A percentile compares a stretch with the other conserved stretches of the same genome.
Conservation (phyloP, 805 yeast genomes). For the Ogataea sp. region DNA sequence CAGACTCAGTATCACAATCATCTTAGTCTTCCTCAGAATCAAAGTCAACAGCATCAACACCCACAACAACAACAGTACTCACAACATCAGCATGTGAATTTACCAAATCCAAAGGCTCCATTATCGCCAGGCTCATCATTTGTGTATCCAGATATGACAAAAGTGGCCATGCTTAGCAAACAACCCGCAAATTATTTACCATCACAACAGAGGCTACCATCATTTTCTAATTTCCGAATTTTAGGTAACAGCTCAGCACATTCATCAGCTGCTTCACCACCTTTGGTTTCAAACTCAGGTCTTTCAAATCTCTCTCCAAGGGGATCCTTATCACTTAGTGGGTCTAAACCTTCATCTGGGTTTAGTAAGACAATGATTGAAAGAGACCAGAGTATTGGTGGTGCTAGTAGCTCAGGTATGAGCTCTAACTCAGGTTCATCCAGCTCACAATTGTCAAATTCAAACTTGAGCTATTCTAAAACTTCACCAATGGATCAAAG, state of each 20-base stretch:
- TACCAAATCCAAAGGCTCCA: too few relatives aligned
- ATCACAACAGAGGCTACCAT: not conserved
- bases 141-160: not conserved
- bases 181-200: not conserved
- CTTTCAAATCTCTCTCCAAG: not conserved
- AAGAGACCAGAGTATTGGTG: not conserved
- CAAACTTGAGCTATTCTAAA: not conserved
- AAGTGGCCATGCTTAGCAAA: not conserved
- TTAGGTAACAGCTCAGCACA: not conserved
- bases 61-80: not conserved
- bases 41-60: not conserved
- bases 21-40: not conserved
- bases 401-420: not conserved
- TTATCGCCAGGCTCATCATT: not conserved
- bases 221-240: not conserved
- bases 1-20: not conserved
- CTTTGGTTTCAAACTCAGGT: too few relatives aligned
- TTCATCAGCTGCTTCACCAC: not conserved
- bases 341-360: not conserved
- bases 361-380: not conserved
- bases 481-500: not conserved
- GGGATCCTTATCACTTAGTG: not conserved
- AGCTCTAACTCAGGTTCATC: not conserved
- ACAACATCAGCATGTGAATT: too few relatives aligned
- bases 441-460: not conserved